Evolutionary conservation across 2,329 filamentous ascomycete species (phyloP).

Genomic region (Aspergillus sp.): DNA sequence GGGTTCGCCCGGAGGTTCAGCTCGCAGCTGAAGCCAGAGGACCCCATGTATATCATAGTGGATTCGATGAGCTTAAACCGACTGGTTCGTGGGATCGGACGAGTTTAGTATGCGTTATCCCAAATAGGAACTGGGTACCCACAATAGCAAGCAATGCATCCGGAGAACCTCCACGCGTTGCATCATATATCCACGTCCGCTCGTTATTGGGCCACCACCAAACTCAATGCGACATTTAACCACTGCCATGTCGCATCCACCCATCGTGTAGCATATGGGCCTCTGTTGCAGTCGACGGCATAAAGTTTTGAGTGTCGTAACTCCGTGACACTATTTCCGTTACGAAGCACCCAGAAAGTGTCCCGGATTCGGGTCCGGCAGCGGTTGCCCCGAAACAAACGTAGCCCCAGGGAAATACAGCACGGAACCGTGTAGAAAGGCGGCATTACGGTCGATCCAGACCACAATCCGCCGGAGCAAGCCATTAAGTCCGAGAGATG

Average conservation of each 20-base stretch:
- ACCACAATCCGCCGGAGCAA: constrained; percentile 47
- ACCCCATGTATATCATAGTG: no score
- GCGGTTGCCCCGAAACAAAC: constrained; percentile 23
- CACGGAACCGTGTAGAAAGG: constrained; percentile 33
- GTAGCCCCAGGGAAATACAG: constrained; percentile 32
- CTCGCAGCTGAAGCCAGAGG: no score
- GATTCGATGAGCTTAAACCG: not conserved
- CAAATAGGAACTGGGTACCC: not conserved
- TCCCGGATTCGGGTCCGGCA: constrained; percentile 31
- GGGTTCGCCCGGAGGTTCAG: no score
- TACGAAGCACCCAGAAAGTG: constrained; percentile 29
- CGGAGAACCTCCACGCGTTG: no score
- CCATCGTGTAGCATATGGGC: no score
- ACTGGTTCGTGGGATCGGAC: not conserved
- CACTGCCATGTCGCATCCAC: no score
- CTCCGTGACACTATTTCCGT: not conserved
- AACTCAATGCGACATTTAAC: no score
- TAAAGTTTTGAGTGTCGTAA: no score
- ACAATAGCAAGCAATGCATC: not conserved
- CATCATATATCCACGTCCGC: no score
- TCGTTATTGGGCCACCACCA: no score
- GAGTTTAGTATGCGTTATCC: constrained; percentile 21
- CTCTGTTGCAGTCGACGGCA: no score
- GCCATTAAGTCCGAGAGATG: constrained; percentile 43
- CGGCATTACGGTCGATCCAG: constrained; percentile 48